Evolutionary conservation across 2,329 filamentous ascomycete genomes (phyloP).

Genomic region (Xylariomycetidae sp.): DNA sequence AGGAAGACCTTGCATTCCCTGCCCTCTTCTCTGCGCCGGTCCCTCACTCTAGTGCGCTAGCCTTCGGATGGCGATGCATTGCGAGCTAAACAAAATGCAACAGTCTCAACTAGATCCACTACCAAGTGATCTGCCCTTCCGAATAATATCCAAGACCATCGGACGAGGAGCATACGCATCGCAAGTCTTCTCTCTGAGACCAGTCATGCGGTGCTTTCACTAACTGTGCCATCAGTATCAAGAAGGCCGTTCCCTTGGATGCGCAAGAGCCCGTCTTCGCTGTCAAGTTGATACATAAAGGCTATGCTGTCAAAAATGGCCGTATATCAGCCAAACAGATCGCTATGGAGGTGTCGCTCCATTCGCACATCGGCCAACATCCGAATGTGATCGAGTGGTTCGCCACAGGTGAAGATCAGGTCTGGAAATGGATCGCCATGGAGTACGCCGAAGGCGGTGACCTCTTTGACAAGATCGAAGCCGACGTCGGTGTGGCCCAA

Average conservation of each 20-base stretch:
- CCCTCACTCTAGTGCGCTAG: constrained; percentile 3
- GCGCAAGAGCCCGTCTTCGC: constrained; percentile 74
- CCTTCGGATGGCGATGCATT: background rate
- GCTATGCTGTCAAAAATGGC: constrained; percentile 83
- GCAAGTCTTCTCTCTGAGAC: constrained; percentile 48
- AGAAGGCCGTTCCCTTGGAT: constrained; percentile 78
- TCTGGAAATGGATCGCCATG: constrained; percentile 98
- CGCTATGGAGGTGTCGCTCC: constrained; percentile 83
- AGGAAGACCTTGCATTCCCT: too few relatives aligned
- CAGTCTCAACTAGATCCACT: constrained; percentile 87
- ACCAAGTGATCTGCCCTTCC: constrained; percentile 80
- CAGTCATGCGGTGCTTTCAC: too few relatives aligned
- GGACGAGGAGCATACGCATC: constrained; percentile 96
- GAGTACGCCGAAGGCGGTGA: constrained; percentile 93
- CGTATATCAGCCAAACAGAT: constrained; percentile 86
- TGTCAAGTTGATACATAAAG: constrained; percentile 98
- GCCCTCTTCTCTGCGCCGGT: too few relatives aligned
- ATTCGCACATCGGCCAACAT: constrained; percentile 82
- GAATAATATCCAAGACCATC: constrained; percentile 93
- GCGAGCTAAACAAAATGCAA: constrained; percentile 37
- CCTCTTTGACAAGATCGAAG: constrained; percentile 98
- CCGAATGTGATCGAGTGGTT: constrained; percentile 93
- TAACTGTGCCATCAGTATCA: constrained; percentile 56
- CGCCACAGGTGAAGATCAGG: constrained; percentile 72
- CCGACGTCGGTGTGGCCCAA: constrained; percentile 87